phyloP scores from a whole-genome alignment of 2,329 filamentous ascomycete species.

The Sclerotinia borealis region DNA sequence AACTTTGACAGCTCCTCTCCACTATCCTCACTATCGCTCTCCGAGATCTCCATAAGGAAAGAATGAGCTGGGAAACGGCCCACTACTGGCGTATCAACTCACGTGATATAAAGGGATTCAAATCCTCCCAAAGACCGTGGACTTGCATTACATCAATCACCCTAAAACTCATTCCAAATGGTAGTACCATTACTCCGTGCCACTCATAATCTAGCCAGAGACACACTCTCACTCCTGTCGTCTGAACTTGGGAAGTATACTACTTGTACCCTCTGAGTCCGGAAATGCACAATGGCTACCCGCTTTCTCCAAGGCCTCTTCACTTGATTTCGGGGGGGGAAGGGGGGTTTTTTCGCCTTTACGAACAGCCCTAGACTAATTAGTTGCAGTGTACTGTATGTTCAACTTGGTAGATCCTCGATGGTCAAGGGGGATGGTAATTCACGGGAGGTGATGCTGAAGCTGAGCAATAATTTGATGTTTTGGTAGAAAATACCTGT shows the following conservation, averaged over 20 bases:
- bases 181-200: background rate
- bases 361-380: background rate
- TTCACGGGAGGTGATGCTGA: background rate
- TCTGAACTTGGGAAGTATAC: background rate
- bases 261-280: background rate
- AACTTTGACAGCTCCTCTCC: background rate
- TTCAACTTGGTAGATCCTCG: background rate
- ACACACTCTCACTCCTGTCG: background rate
- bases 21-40: background rate
- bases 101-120: background rate
- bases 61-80: background rate
- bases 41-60: constrained; percentile 2
- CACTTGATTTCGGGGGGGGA: too few relatives aligned
- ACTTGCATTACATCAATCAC: background rate
- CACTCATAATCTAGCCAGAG: background rate
- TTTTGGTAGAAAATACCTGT: background rate
- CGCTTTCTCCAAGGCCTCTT: too few relatives aligned
- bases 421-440: background rate
- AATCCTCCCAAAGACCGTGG: background rate
- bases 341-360: too few relatives aligned
- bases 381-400: background rate
- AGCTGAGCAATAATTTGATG: background rate
- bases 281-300: background rate
- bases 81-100: background rate
- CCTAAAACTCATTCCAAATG: background rate